phyloP scores from a whole-genome alignment of 2,329 filamentous ascomycete genomes.

The Beauveria bassiana region DNA sequence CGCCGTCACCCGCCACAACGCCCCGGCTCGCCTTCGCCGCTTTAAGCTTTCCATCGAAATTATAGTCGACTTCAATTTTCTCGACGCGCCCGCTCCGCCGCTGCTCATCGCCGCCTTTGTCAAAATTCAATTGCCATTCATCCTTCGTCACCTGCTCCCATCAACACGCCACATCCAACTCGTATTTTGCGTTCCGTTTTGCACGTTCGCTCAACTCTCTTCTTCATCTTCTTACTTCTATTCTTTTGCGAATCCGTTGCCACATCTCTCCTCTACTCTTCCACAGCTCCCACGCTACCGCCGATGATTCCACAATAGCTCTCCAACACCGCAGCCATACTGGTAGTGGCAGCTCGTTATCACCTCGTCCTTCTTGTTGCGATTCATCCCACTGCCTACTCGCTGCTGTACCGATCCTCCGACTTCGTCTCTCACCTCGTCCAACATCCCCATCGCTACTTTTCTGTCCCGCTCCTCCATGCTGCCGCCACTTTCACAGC shows the following conservation, averaged over 20 bases:
- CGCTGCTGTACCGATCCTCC: background rate
- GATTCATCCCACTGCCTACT: background rate
- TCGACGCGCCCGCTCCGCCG: background rate
- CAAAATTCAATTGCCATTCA: background rate
- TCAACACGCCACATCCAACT: conserved; percentile 4
- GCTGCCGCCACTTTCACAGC: background rate
- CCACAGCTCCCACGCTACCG: background rate
- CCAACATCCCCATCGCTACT: background rate
- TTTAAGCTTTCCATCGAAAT: background rate
- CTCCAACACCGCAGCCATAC: conserved; percentile 4
- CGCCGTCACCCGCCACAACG: conserved; percentile 1
- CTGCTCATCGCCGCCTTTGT: conserved; percentile 3
- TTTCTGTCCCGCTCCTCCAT: background rate
- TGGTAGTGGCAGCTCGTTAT: conserved; percentile 3
- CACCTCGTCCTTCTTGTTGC: conserved; percentile 1
- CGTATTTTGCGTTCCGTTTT: background rate
- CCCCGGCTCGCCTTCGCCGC: background rate
- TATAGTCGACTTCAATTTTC: background rate
- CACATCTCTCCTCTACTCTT: background rate
- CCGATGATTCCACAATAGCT: conserved; percentile 3
- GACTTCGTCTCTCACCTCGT: background rate
- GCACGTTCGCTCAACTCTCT: background rate
- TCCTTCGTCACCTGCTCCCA: conserved; percentile 8
- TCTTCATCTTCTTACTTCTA: background rate
- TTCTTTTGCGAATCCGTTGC: background rate